phyloP scores from a whole-genome alignment of 2,329 filamentous ascomycete genomes.

The Pseudopithomyces maydicus region DNA sequence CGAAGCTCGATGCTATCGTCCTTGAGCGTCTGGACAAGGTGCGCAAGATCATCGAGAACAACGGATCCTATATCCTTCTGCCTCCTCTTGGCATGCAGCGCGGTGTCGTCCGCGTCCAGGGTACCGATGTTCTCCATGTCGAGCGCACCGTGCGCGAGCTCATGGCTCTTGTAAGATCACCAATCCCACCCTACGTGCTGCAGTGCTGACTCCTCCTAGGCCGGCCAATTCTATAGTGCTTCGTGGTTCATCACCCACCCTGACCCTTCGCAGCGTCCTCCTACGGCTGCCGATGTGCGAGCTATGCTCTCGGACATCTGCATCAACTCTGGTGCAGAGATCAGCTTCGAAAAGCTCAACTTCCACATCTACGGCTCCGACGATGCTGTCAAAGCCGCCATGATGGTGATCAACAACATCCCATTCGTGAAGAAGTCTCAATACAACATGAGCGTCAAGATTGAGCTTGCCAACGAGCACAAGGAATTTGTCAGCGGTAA shows the following conservation, averaged over 20 bases:
- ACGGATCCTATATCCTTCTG: slow-evolving; percentile 93
- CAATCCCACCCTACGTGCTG: slow-evolving; percentile 7
- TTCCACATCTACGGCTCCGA: slow-evolving; percentile 96
- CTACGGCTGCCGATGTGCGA: slow-evolving; percentile 71
- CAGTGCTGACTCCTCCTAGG: slow-evolving; percentile 56
- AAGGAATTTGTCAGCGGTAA: slow-evolving; percentile 99
- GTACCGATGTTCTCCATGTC: slow-evolving; percentile 88
- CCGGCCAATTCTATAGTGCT: slow-evolving; percentile 96
- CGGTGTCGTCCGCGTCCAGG: slow-evolving; percentile 86
- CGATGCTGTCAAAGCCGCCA: slow-evolving; percentile 92
- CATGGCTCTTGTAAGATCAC: slow-evolving; percentile 78
- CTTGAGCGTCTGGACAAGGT: slow-evolving; percentile 93
- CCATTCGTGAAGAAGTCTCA: slow-evolving; percentile 85
- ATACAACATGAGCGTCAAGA: slow-evolving; percentile 96
- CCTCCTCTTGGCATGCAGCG: slow-evolving; percentile 85
- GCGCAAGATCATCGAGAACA: slow-evolving; percentile 95
- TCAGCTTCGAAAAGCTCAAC: slow-evolving; percentile 90
- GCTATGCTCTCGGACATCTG: slow-evolving; percentile 96
- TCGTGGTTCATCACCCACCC: slow-evolving; percentile 91
- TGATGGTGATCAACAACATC: slow-evolving; percentile 90
- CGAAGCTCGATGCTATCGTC: slow-evolving; percentile 94
- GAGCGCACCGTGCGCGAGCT: slow-evolving; percentile 95
- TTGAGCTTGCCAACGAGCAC: slow-evolving; percentile 98
- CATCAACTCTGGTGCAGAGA: slow-evolving; percentile 92
- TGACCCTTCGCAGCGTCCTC: slow-evolving; percentile 68